Percentiles rank a stretch among this genome's conserved stretches.
Evolutionary conservation across 768 basidiomycete species (phyloP).

Genomic region (Punctularia strigosozonata): DNA sequence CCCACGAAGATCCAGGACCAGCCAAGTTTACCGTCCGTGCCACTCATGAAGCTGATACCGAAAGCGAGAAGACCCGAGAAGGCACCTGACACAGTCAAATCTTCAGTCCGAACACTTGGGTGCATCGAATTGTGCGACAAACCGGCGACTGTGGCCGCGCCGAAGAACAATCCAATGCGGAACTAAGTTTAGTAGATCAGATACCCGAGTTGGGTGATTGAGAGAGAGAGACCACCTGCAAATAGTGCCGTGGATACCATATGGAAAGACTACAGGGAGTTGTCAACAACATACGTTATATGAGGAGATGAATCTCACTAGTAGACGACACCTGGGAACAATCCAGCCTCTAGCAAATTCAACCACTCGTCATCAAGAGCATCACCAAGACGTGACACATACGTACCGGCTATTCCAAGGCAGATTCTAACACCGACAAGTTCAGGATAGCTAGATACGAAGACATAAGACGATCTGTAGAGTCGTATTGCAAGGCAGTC

Average conservation of each 20-base stretch:
- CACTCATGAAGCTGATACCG: slow-evolving; percentile 22
- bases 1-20: slow-evolving; percentile 18
- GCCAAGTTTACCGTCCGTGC: slow-evolving; percentile 5
- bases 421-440: slow-evolving; percentile 45
- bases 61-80: slow-evolving; percentile 21
- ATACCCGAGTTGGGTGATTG: too few relatives aligned
- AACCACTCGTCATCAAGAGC: too few relatives aligned
- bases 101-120: too few relatives aligned
- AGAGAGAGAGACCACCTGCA: too few relatives aligned
- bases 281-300: too few relatives aligned
- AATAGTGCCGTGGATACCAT: slow-evolving; percentile 21
- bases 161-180: slow-evolving; percentile 23
- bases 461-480: too few relatives aligned
- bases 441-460: slow-evolving; percentile 53
- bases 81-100: slow-evolving; percentile 6
- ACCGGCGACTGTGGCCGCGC: slow-evolving; percentile 20
- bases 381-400: too few relatives aligned
- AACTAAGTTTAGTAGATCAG: too few relatives aligned
- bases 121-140: too few relatives aligned
- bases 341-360: slow-evolving; percentile 65
- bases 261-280: slow-evolving; percentile 17
- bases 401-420: slow-evolving; percentile 50
- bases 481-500: too few relatives aligned
- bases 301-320: slow-evolving; percentile 48
- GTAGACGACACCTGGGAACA: slow-evolving; percentile 66